phyloP scores from a whole-genome alignment of 805 yeast genomes.

The Aciculoconidium aculeatum region DNA sequence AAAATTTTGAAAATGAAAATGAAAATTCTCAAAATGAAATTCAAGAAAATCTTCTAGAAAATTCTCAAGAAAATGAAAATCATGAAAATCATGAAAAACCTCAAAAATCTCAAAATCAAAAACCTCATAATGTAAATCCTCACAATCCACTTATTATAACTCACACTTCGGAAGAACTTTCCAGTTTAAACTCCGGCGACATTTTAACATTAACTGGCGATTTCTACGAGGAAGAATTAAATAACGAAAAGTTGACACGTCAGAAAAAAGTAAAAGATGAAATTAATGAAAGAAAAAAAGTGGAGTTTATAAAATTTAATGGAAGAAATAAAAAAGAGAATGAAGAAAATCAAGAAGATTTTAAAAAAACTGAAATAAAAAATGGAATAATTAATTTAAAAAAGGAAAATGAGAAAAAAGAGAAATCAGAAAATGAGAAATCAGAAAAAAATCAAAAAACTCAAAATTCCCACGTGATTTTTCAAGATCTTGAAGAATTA shows the following conservation, averaged over 20 bases:
- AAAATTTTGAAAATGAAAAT: no score
- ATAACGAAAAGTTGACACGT: constrained; percentile 28
- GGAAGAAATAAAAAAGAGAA: constrained; percentile 25
- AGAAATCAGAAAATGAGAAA: constrained; percentile 15
- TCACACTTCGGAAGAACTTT: constrained; percentile 40
- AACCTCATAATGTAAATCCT: no score
- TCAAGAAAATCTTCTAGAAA: no score
- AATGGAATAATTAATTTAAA: constrained; percentile 26
- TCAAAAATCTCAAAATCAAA: no score
- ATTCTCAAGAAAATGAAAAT: no score
- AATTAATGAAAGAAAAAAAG: constrained; percentile 20
- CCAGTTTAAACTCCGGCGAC: constrained; percentile 32
- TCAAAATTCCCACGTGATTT: no score
- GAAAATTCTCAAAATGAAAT: no score
- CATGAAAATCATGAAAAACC: no score
- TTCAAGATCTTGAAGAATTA: no score
- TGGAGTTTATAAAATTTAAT: constrained; percentile 17
- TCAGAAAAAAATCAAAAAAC: no score
- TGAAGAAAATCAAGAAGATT: constrained; percentile 41
- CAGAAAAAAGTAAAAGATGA: constrained; percentile 24
- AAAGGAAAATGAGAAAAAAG: constrained; percentile 39
- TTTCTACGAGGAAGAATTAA: constrained; percentile 26
- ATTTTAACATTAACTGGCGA: constrained; percentile 57
- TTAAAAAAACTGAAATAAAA: no score
- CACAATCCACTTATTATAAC: no score